Percentiles rank a stretch among this genome's conserved stretches.
Conservation (phyloP, 306 rosid genomes). For the Citrullus colocynthis region DNA sequence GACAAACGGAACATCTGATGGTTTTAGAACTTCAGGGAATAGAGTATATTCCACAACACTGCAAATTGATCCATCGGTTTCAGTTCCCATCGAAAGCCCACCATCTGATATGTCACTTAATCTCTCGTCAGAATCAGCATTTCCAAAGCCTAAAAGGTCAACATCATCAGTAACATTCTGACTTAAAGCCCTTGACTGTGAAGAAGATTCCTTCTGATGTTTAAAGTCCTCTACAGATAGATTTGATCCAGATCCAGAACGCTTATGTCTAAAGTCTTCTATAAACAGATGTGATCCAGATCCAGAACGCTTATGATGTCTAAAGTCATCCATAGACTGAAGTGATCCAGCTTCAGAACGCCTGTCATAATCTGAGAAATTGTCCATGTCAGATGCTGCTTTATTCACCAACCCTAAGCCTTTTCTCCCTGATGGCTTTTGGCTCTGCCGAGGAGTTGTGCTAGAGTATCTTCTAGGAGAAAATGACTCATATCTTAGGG, state of each 20-base stretch:
- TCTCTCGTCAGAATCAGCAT: conserved; percentile 89
- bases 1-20: conserved; percentile 26
- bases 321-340: conserved; percentile 55
- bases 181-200: conserved; percentile 20
- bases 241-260: conserved; percentile 36
- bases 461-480: conserved; percentile 63
- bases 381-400: conserved; percentile 51
- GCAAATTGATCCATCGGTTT: conserved; percentile 84
- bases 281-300: conserved; percentile 54
- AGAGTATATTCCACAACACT: conserved; percentile 91
- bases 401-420: conserved; percentile 25
- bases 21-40: conserved; percentile 70
- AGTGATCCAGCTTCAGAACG: conserved; percentile 79
- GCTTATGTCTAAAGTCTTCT: conserved; percentile 49
- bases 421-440: conserved; percentile 28
- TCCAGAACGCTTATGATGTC: conserved; percentile 20
- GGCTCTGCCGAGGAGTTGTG: conserved; percentile 35
- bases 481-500: conserved; percentile 37
- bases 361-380: conserved; percentile 71
- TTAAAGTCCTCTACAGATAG: conserved; percentile 56
- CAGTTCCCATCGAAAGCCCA: conserved; percentile 99
- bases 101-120: conserved; percentile 96
- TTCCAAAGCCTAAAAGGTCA: conserved; percentile 80
- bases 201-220: conserved; percentile 31
- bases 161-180: conserved; percentile 51